Percentiles rank a stretch among this genome's conserved stretches.
These are phyloP conservation scores for Sabuloglossum arenarium DNA, from an alignment of 495 filamentous ascomycete genomes.

Conservation along the genomic window DNA sequence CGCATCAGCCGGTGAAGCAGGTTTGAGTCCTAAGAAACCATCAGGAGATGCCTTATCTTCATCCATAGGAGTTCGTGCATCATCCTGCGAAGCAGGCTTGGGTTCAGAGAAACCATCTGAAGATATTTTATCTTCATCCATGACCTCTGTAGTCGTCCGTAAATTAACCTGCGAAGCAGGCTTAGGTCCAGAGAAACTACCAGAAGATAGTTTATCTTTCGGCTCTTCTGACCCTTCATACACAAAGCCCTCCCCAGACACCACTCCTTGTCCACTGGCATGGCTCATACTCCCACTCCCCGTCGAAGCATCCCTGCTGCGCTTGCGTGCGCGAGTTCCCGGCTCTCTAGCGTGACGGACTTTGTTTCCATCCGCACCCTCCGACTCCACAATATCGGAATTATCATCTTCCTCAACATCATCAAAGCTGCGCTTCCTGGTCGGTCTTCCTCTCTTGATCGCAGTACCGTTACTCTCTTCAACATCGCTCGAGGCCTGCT, in stretches of 20 bases:
- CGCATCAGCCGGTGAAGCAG: background rate
- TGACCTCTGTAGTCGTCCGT: conserved; percentile 9
- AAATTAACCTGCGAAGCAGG: background rate
- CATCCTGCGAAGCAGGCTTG: background rate
- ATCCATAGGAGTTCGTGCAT: conserved; percentile 5
- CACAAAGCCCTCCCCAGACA: background rate
- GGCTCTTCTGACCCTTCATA: background rate
- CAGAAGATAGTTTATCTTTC: background rate
- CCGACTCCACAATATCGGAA: conserved; percentile 8
- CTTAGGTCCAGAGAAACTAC: background rate
- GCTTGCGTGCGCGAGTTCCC: conserved; percentile 15
- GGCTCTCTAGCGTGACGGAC: background rate
- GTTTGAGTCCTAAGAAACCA: background rate
- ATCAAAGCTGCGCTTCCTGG: conserved; percentile 35
- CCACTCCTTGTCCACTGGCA: background rate
- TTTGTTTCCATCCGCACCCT: conserved; percentile 1
- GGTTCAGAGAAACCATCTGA: background rate
- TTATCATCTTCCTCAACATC: conserved; percentile 16
- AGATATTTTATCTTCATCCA: conserved; percentile 4
- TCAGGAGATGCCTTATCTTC: background rate
- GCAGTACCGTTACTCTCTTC: background rate
- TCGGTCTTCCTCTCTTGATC: conserved; percentile 18
- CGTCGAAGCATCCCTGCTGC: conserved; percentile 3
- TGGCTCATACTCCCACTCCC: background rate
- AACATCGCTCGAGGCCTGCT: background rate